Percentiles rank a stretch among this genome's conserved stretches.
These are phyloP conservation scores for Camelina neglecta DNA, from an alignment of 345 rosid species.

Conservation along the genomic window DNA sequence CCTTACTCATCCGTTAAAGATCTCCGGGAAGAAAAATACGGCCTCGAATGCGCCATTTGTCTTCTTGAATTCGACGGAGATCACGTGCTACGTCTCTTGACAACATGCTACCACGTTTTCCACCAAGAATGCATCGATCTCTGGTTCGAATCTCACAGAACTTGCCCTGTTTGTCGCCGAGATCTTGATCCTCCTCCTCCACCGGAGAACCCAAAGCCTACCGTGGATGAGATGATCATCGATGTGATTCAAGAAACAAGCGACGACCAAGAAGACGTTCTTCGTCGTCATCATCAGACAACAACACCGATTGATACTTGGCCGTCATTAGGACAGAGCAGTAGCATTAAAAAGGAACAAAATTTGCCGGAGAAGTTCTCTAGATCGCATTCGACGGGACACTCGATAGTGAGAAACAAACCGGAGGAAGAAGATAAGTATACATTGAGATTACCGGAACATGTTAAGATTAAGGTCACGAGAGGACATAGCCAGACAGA, in stretches of 20 bases:
- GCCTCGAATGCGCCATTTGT: constrained; percentile 84
- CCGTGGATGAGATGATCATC: constrained; percentile 56
- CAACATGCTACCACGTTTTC: constrained; percentile 76
- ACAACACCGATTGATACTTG: constrained; percentile 41
- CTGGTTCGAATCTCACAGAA: constrained; percentile 73
- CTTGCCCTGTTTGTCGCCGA: constrained; percentile 86
- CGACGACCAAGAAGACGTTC: constrained; percentile 24
- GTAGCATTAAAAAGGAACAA: constrained; percentile 29
- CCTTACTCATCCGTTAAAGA: constrained; percentile 64
- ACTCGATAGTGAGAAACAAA: constrained; percentile 52
- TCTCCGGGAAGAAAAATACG: constrained; percentile 58
- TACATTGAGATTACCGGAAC: constrained; percentile 60
- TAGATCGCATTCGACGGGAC: constrained; percentile 82
- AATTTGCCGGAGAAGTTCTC: constrained; percentile 49
- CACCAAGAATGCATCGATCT: constrained; percentile 88
- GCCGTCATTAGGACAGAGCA: constrained; percentile 41
- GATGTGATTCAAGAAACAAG: constrained; percentile 49
- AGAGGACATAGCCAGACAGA: constrained; percentile 53
- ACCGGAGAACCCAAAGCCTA: constrained; percentile 27
- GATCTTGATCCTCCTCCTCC: constrained; percentile 63
- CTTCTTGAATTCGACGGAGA: constrained; percentile 69
- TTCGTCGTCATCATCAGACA: constrained; percentile 16
- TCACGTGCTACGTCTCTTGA: constrained; percentile 67
- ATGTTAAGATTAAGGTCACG: constrained; percentile 54
- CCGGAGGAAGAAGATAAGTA: constrained; percentile 58